Evolutionary conservation across 78 protist genomes (phyloP).

Genomic region (Dictyostelium discoideum): dicty_2.7 NC_007088.5:4709001-4709500

Average conservation of each 20-base stretch:
- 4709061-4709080: conserved; percentile 60
- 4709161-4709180: too few species aligned
- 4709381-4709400: conserved; percentile 98
- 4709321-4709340: conserved; percentile 91
- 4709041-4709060: not conserved
- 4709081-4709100: conserved; percentile 71
- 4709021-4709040: conserved; percentile 91
- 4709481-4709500: conserved; percentile 99
- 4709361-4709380: conserved; percentile 99
- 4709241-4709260: conserved; percentile 95
- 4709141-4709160: not conserved
- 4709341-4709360: conserved; percentile 96
- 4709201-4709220: not conserved
- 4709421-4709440: conserved; percentile 99
- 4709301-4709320: conserved; percentile 91
- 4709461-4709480: conserved; percentile 96
- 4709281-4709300: conserved; percentile 95
- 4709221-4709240: conserved; percentile 39
- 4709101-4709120: not conserved
- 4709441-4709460: conserved; percentile 98
- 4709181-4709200: not conserved
- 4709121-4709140: not conserved
- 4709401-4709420: conserved; percentile 97
- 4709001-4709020: conserved; percentile 96
- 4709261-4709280: conserved; percentile 98